Evolutionary conservation across 257 asterid species (phyloP).

Genomic region (Jacaranda copaia): DNA sequence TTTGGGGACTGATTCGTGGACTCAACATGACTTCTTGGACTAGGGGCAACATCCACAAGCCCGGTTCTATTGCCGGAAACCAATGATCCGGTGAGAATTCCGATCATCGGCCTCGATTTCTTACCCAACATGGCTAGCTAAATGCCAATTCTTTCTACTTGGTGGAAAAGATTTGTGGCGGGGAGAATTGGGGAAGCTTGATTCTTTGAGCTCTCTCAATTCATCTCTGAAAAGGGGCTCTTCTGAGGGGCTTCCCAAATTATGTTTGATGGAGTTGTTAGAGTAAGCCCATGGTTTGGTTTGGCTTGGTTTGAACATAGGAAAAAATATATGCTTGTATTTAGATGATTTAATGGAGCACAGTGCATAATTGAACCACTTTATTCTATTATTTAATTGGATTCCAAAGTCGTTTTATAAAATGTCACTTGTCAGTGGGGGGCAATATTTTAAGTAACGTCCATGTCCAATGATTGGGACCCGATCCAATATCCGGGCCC

Average conservation of each 20-base stretch:
- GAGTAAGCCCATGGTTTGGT: constrained; percentile 56
- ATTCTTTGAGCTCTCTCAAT: constrained; percentile 19
- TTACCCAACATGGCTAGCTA: constrained; percentile 52
- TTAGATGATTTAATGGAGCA: constrained; percentile 27
- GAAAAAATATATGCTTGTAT: not conserved
- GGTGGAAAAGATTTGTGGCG: not conserved
- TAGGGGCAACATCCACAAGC: constrained; percentile 33
- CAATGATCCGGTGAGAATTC: constrained; percentile 47
- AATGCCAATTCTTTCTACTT: not conserved
- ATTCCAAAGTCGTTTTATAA: constrained; percentile 38
- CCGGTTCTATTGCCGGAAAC: constrained; percentile 44
- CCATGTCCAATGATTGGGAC: constrained; percentile 57
- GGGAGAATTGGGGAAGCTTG: not conserved
- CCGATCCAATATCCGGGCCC: constrained; percentile 44
- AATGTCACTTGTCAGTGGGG: constrained; percentile 51
- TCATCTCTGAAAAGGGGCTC: constrained; percentile 20
- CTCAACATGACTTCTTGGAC: constrained; percentile 48
- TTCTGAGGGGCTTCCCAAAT: constrained; percentile 15
- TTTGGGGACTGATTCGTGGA: constrained; percentile 52
- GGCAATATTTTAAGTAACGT: constrained; percentile 47
- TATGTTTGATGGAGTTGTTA: constrained; percentile 55
- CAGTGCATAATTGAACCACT: constrained; percentile 47
- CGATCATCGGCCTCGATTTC: constrained; percentile 56
- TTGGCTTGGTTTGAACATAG: constrained; percentile 48
- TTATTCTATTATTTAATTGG: constrained; percentile 46